Evolutionary conservation across 2,329 filamentous ascomycete genomes (phyloP).

Genomic region (Neoscytalidium dimidiatum): DNA sequence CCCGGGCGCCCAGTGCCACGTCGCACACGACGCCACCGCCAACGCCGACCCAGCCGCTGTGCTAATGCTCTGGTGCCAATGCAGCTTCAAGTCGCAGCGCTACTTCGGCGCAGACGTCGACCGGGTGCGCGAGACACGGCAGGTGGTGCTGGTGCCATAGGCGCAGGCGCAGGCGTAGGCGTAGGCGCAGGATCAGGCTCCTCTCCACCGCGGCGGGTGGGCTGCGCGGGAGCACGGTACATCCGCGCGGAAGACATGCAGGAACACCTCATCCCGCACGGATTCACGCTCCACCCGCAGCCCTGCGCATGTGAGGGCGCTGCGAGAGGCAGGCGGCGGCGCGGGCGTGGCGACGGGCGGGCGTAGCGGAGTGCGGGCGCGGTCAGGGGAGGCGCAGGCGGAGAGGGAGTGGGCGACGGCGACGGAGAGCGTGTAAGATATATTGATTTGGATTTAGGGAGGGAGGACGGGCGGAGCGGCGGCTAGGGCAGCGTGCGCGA

Average conservation of each 20-base stretch:
- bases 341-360: background rate
- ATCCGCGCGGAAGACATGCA: slow-evolving; percentile 8
- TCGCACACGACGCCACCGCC: background rate
- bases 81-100: slow-evolving; percentile 19
- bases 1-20: slow-evolving; percentile 18
- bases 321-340: background rate
- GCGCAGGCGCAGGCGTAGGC: too few relatives aligned
- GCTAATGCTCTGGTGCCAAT: background rate
- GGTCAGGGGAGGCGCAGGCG: slow-evolving; percentile 4
- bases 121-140: slow-evolving; percentile 18
- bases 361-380: background rate
- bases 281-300: slow-evolving; percentile 1
- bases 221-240: background rate
- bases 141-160: slow-evolving; percentile 13
- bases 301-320: slow-evolving; percentile 8
- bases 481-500: background rate
- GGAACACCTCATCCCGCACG: slow-evolving; percentile 14
- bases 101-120: slow-evolving; percentile 19
- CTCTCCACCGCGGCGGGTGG: background rate
- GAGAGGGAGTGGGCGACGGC: slow-evolving; percentile 1
- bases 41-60: background rate
- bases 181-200: too few relatives aligned
- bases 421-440: slow-evolving; percentile 9
- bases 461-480: background rate
- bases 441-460: slow-evolving; percentile 5